These are phyloP conservation scores for Candida freyschussii DNA, from an alignment of 1,139 yeast genomes.

Conservation along the genomic window DNA sequence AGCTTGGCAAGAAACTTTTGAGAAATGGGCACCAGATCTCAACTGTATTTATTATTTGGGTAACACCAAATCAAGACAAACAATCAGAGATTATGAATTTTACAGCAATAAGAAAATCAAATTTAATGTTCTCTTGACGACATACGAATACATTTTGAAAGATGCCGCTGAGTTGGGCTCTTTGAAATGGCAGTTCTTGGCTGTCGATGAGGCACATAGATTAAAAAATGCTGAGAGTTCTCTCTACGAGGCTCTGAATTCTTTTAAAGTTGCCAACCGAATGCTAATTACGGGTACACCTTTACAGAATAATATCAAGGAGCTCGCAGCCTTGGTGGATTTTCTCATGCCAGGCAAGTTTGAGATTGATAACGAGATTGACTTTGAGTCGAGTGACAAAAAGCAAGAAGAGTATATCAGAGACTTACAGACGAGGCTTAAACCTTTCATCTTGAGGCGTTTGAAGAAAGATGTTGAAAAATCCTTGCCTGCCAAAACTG, in stretches of 20 bases:
- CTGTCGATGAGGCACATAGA: constrained; percentile 98
- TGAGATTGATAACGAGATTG: constrained; percentile 87
- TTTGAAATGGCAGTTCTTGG: constrained; percentile 92
- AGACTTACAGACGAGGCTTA: constrained; percentile 74
- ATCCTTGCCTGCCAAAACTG: constrained; percentile 91
- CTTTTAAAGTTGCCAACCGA: constrained; percentile 80
- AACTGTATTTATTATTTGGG: constrained; percentile 93
- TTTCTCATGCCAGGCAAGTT: constrained; percentile 95
- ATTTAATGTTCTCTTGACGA: constrained; percentile 83
- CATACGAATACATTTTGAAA: constrained; percentile 92
- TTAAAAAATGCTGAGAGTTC: constrained; percentile 93
- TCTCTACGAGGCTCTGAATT: constrained; percentile 77
- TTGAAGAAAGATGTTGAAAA: constrained; percentile 96
- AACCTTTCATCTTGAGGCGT: constrained; percentile 89
- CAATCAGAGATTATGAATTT: constrained; percentile 82
- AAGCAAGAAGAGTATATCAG: constrained; percentile 87
- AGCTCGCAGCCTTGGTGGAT: constrained; percentile 89
- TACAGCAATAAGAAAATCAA: constrained; percentile 69
- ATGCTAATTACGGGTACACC: constrained; percentile 97
- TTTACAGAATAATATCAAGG: constrained; percentile 90
- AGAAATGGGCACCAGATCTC: constrained; percentile 95
- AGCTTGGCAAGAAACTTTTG: constrained; percentile 99
- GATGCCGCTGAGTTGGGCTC: constrained; percentile 77
- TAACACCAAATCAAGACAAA: constrained; percentile 78
- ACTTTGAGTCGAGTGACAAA: constrained; percentile 81